A percentile compares a stretch with the other conserved stretches of the same genome.
These are phyloP conservation scores for Stephanodiscus triporus DNA, from an alignment of 108 stramenopile genomes.

Conservation along the genomic window DNA sequence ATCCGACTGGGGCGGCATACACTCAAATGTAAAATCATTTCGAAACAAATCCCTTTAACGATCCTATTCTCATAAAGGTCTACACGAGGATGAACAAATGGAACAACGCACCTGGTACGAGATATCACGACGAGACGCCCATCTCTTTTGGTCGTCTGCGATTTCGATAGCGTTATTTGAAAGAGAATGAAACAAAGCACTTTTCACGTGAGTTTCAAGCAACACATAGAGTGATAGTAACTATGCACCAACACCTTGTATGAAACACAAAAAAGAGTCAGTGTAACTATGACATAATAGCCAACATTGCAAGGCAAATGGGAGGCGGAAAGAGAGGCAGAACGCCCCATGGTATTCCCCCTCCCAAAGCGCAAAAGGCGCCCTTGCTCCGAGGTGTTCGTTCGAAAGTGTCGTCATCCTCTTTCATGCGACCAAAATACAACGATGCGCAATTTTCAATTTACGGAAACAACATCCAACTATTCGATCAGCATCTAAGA, in stretches of 20 bases:
- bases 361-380: constrained; percentile 1
- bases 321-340: constrained; percentile 24
- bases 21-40: constrained; percentile 56
- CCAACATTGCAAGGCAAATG: constrained; percentile 43
- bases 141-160: background rate
- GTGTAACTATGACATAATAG: constrained; percentile 56
- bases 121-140: background rate
- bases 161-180: background rate
- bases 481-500: constrained; percentile 46
- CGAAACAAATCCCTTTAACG: constrained; percentile 15
- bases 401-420: constrained; percentile 48
- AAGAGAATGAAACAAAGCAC: background rate
- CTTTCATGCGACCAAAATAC: constrained; percentile 13
- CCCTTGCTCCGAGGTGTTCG: constrained; percentile 34
- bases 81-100: background rate
- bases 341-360: constrained; percentile 20
- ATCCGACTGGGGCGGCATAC: constrained; percentile 63
- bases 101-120: background rate
- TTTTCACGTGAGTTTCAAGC: background rate
- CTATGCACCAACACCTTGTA: background rate
- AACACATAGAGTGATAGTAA: background rate
- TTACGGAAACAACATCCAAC: background rate
- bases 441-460: too few relatives aligned
- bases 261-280: constrained; percentile 32
- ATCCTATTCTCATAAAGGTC: background rate